phyloP scores from a whole-genome alignment of 1,139 yeast species.

The Pichia sp. region DNA sequence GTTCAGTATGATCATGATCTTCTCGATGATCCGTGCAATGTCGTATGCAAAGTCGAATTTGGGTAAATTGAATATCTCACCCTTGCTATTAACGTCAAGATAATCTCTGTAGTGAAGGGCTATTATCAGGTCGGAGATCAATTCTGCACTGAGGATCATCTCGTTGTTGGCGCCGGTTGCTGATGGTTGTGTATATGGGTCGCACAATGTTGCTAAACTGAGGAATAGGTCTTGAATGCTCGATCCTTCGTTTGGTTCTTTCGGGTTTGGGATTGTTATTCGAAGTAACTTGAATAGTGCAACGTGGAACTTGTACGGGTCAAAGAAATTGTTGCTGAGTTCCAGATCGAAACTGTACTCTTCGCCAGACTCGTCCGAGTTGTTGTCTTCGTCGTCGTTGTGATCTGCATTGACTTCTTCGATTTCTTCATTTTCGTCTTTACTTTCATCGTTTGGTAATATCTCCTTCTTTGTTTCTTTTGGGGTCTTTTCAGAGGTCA shows the following conservation, averaged over 20 bases:
- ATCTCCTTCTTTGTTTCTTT: neutral
- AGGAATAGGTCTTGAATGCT: constrained; percentile 26
- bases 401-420: neutral
- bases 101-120: constrained; percentile 37
- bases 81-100: constrained; percentile 5
- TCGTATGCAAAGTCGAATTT: constrained; percentile 42
- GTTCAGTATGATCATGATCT: constrained; percentile 41
- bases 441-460: neutral
- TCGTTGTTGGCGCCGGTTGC: constrained; percentile 47
- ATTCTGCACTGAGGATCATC: constrained; percentile 49
- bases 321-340: constrained; percentile 21
- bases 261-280: constrained; percentile 18
- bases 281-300: constrained; percentile 25
- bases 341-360: constrained; percentile 29
- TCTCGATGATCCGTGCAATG: constrained; percentile 44
- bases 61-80: constrained; percentile 18
- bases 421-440: neutral
- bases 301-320: constrained; percentile 27
- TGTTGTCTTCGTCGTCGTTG: constrained; percentile 1
- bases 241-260: constrained; percentile 2
- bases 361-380: constrained; percentile 13
- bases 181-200: constrained; percentile 68
- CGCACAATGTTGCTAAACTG: constrained; percentile 47
- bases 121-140: constrained; percentile 50
- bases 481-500: no score